phyloP scores from a whole-genome alignment of 1,139 yeast species.

The Hemisphaericaspora xylofermentans region DNA sequence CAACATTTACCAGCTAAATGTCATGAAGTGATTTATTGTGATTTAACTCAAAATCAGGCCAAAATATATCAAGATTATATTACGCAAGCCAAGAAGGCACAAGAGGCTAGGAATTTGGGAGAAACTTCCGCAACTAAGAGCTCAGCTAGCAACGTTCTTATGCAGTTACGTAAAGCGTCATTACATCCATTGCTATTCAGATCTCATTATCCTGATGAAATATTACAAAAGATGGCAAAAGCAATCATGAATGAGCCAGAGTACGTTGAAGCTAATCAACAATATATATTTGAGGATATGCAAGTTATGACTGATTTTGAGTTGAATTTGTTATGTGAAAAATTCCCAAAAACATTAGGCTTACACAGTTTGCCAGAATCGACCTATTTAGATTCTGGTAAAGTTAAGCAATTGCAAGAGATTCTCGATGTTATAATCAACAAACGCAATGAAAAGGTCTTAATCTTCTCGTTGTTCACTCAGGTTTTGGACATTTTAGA shows the following conservation, averaged over 20 bases:
- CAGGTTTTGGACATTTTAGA: constrained; percentile 89
- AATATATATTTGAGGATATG: constrained; percentile 88
- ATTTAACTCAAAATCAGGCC: constrained; percentile 56
- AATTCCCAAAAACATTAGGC: constrained; percentile 66
- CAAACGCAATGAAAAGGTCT: constrained; percentile 71
- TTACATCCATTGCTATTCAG: constrained; percentile 76
- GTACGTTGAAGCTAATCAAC: constrained; percentile 70
- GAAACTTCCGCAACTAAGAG: constrained; percentile 35
- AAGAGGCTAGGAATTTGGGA: constrained; percentile 48
- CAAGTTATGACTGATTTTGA: constrained; percentile 94
- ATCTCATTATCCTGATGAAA: constrained; percentile 52
- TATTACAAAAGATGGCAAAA: constrained; percentile 64
- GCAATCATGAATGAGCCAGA: constrained; percentile 79
- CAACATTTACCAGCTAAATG: constrained; percentile 80
- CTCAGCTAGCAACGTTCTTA: constrained; percentile 55
- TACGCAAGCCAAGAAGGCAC: constrained; percentile 45
- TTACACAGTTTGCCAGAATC: constrained; percentile 53
- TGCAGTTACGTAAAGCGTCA: constrained; percentile 73
- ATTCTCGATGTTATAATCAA: constrained; percentile 59
- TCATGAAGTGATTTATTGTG: constrained; percentile 64
- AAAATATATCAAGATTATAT: constrained; percentile 62
- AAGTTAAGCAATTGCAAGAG: constrained; percentile 56
- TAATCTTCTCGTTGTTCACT: constrained; percentile 88
- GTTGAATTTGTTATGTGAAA: constrained; percentile 68
- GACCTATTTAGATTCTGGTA: constrained; percentile 76